A percentile compares a stretch with the other conserved stretches of the same genome.
phyloP scores from a whole-genome alignment of 768 basidiomycete genomes.

The Cystobasidium onofrii region DNA sequence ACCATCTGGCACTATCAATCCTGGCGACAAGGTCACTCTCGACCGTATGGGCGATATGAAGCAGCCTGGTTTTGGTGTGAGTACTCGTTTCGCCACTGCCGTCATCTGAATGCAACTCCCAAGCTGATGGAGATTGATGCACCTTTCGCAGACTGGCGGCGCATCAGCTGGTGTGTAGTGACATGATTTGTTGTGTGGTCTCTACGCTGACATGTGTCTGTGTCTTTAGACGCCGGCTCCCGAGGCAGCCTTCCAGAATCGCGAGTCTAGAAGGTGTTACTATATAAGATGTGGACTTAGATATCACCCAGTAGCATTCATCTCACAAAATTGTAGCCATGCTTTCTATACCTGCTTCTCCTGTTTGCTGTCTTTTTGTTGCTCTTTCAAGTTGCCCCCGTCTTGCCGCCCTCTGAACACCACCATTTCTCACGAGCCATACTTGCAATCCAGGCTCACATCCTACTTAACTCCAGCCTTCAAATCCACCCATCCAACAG shows the following conservation, averaged over 20 bases:
- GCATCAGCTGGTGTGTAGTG: background rate
- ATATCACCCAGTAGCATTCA: too few relatives aligned
- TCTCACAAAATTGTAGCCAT: too few relatives aligned
- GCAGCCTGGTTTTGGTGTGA: slow-evolving; percentile 21
- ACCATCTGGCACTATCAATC: background rate
- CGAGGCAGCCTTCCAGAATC: background rate
- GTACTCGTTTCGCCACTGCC: background rate
- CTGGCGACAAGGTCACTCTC: background rate
- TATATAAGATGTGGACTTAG: too few relatives aligned
- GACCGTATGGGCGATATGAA: background rate
- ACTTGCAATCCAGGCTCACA: background rate
- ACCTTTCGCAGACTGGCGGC: slow-evolving; percentile 5
- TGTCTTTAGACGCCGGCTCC: background rate
- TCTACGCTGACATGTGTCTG: background rate
- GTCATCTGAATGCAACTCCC: background rate
- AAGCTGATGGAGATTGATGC: background rate
- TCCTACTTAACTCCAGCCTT: background rate
- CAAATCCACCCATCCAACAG: background rate
- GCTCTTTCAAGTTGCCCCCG: too few relatives aligned
- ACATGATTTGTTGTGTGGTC: background rate
- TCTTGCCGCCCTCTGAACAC: background rate
- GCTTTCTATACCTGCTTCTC: too few relatives aligned
- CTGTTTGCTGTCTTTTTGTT: too few relatives aligned
- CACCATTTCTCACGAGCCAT: background rate
- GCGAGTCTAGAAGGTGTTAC: background rate